Evolutionary conservation across 441 rosid genomes (phyloP), one percentile per base, ranked within the genome.

Genomic region (Macaranga tanarius): DNA sequence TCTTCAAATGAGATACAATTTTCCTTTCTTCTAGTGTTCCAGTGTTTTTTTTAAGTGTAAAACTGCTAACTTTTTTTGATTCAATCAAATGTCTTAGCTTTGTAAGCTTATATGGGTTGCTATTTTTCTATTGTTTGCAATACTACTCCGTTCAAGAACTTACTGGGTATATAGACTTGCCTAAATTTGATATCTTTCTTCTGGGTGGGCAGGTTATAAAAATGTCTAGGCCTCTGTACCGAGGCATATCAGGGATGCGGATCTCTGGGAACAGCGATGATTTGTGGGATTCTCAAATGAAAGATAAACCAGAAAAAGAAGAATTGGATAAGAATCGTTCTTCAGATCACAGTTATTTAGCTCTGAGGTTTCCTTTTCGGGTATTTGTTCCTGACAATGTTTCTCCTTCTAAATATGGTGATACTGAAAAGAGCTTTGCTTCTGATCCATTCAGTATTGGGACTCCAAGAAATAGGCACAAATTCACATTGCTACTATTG

Each of bases 211-310:
- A 73, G 84, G 83, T 76, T 62, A 25, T 45, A 80, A 34, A 78
- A 72, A 94, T 91, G 97, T 80, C 97, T 54, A 82, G 89, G 95
- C 94, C 97, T 79, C 88, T 88, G 67, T 91, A 80, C 66, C 89
- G 97, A 75, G 96, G 96, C 69, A 79, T 75, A 70, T 81, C 91
- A 54, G 94, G 86, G 60, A 67, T 77, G 28, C 85, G 97, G 87
- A 85, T 85, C 85, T 86, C 96, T 3, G 92, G 88, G 54, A 76
- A 83, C 69, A 83, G 75, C 82, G 82, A 86, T 57, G 97, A 92
- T 77, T 80, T 87, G 16, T 73, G 86, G 87, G 97, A 89, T 68
- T 87, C 90, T n/a, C 91, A 88, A 79, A 88, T 82, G 96, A 91
- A 93, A 74, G 97, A 86, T 81, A 90, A 83, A 76, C 76, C 86